These are phyloP conservation scores for Pythium dissotocum DNA, from an alignment of 352 stramenopile genomes.

Conservation along the genomic window DNA sequence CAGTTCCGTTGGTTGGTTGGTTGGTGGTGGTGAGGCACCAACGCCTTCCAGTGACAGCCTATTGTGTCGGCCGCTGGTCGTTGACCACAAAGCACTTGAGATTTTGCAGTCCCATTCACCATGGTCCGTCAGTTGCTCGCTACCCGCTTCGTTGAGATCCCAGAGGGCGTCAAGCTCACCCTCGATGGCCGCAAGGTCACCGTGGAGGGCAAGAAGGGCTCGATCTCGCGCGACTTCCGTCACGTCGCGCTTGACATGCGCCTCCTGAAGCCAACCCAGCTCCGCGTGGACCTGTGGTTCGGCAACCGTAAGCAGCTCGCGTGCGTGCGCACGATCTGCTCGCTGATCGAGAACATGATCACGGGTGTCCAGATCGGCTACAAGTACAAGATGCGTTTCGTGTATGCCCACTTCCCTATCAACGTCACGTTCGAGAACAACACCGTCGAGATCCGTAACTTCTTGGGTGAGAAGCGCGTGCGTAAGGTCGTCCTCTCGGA, in stretches of 20 bases:
- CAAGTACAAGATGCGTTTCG: conserved; percentile 99
- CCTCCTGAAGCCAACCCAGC: conserved; percentile 88
- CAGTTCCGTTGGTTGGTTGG: conserved; percentile 23
- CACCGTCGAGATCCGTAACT: conserved; percentile 99
- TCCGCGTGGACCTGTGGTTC: conserved; percentile 99
- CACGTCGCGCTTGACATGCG: conserved; percentile 97
- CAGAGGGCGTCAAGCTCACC: conserved; percentile 92
- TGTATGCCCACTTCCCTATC: conserved; percentile 99
- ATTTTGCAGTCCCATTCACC: conserved; percentile 63
- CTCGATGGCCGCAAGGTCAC: conserved; percentile 95
- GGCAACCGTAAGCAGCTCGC: conserved; percentile 98
- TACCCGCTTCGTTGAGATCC: conserved; percentile 93
- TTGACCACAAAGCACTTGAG: conserved; percentile 42
- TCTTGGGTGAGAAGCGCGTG: conserved; percentile 99
- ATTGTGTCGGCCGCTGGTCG: not conserved
- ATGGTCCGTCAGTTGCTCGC: conserved; percentile 92
- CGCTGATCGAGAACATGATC: conserved; percentile 99
- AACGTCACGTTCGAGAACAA: conserved; percentile 96
- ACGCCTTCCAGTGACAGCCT: not conserved
- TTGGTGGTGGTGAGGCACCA: conserved; percentile 5
- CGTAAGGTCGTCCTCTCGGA: conserved; percentile 93
- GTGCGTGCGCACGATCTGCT: conserved; percentile 97
- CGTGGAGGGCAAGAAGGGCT: conserved; percentile 95
- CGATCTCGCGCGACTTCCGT: conserved; percentile 95
- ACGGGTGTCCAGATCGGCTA: conserved; percentile 98